Conservation (phyloP, 352 stramenopile genomes). For the Phytophthora brassicae region DNA sequence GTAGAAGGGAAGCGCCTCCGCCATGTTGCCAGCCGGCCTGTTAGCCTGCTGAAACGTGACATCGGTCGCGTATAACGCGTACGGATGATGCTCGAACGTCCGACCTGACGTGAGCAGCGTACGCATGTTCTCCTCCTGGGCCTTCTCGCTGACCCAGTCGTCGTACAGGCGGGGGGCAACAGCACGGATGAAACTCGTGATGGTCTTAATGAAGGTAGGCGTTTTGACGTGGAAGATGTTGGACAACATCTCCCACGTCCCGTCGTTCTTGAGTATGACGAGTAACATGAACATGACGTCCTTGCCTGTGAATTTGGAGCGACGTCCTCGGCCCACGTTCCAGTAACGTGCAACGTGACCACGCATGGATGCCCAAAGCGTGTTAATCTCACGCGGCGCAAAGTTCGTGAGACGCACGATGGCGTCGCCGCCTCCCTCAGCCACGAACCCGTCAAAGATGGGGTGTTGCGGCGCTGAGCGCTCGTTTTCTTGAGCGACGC, state of each 20-base stretch:
- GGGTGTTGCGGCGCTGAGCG: not conserved
- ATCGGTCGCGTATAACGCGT: conserved; percentile 2
- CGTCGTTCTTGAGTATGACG: not conserved
- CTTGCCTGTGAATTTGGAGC: not conserved
- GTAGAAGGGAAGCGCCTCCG: not conserved
- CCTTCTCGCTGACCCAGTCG: not conserved
- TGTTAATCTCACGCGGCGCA: not conserved
- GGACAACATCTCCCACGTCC: too few relatives aligned
- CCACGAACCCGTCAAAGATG: not conserved
- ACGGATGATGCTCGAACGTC: conserved; percentile 2
- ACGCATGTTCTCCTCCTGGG: too few relatives aligned
- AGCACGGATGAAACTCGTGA: not conserved
- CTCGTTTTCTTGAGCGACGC: not conserved
- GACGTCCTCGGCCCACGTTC: not conserved
- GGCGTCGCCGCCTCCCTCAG: not conserved
- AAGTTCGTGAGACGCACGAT: not conserved
- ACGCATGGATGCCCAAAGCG: not conserved
- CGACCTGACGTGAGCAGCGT: not conserved
- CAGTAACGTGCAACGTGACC: not conserved
- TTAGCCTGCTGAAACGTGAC: conserved; percentile 12
- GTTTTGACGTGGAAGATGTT: not conserved
- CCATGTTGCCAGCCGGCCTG: not conserved
- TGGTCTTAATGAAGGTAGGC: not conserved
- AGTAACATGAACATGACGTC: not conserved
- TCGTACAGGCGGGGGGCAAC: not conserved